Evolutionary conservation across 441 rosid species (phyloP).

Genomic region (Populus hybrid): DNA sequence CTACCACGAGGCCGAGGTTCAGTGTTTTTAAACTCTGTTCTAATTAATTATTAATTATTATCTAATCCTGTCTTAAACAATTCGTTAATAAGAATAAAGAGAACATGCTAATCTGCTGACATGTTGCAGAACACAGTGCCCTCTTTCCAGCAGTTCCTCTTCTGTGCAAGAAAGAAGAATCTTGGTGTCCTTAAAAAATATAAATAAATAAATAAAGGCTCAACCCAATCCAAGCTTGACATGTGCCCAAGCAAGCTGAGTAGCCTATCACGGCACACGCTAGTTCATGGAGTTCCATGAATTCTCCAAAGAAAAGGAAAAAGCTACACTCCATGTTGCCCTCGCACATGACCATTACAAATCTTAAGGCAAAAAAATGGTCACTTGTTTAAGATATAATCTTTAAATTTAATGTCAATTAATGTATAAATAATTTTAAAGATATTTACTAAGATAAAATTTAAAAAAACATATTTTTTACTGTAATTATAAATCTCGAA

Average conservation of each 20-base stretch:
- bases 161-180: constrained; percentile 36
- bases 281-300: too few species aligned
- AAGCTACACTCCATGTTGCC: too few species aligned
- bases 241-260: neutral
- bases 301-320: too few species aligned
- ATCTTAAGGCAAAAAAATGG: too few species aligned
- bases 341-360: too few species aligned
- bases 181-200: constrained; percentile 9
- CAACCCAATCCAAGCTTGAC: neutral
- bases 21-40: neutral
- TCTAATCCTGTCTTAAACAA: neutral
- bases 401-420: too few species aligned
- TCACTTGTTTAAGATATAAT: too few species aligned
- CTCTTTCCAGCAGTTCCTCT: constrained; percentile 26
- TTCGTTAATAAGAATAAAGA: constrained; percentile 12
- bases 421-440: too few species aligned
- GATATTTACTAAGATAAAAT: too few species aligned
- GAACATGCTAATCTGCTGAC: constrained; percentile 10
- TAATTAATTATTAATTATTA: constrained; percentile 8
- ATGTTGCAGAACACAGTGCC: constrained; percentile 1
- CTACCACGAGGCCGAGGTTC: neutral
- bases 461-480: too few species aligned
- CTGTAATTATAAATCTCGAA: accelerated
- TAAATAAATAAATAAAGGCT: neutral
- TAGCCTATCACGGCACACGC: neutral